These are phyloP conservation scores for Coniochaeta prunicola DNA, from an alignment of 2,329 filamentous ascomycete species.

Conservation along the genomic window DNA sequence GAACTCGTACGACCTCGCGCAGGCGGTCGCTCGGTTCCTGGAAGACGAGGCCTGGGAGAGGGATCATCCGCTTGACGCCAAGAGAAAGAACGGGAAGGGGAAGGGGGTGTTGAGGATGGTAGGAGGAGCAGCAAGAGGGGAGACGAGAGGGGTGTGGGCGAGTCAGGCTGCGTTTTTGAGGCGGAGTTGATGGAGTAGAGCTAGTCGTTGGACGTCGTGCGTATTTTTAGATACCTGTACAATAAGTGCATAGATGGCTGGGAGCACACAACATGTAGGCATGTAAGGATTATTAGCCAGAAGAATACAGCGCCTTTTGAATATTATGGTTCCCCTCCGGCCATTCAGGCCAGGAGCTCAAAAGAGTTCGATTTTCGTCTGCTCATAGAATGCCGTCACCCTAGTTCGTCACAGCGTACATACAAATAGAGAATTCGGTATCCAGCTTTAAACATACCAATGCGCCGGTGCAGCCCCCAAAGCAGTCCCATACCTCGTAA, in stretches of 20 bases:
- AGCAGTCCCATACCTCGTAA: not conserved
- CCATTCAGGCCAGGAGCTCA: not conserved
- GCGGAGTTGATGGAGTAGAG: not conserved
- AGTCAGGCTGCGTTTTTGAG: constrained; percentile 4
- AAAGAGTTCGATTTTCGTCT: not conserved
- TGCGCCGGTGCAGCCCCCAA: not conserved
- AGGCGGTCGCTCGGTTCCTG: constrained; percentile 55
- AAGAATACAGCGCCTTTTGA: not conserved
- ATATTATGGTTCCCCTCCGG: not conserved
- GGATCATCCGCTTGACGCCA: constrained; percentile 39
- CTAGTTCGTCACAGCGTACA: not conserved
- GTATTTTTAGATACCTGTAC: not conserved
- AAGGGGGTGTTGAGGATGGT: constrained; percentile 7
- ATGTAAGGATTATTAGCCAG: not conserved
- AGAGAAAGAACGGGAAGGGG: constrained; percentile 16
- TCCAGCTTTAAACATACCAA: not conserved
- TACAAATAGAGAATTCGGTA: not conserved
- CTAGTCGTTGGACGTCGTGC: not conserved
- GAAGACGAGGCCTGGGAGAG: constrained; percentile 73
- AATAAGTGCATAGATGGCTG: not conserved
- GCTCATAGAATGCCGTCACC: not conserved
- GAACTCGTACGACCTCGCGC: constrained; percentile 56
- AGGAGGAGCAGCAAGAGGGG: too few relatives aligned
- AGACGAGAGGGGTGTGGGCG: not conserved
- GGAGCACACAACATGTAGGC: not conserved